Base-by-base conservation (phyloP, 345 rosid species). In the Kernera saxatilis region DNA sequence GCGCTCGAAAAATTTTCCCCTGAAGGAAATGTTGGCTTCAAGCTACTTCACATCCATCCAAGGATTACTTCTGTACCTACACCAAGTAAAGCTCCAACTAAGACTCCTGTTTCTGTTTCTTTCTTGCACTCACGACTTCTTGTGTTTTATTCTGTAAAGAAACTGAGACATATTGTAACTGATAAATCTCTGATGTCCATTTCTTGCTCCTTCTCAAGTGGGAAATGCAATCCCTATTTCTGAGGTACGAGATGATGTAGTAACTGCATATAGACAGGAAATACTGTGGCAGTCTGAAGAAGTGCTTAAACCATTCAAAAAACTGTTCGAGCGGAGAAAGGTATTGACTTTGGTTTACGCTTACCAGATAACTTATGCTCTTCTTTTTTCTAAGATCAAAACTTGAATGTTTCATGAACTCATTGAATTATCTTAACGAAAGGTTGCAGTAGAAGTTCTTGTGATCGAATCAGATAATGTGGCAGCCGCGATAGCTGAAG, bases 181-280 rank as follows among this genome's bases (percentile, higher is more conserved):
- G n/a, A 39, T 5, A 3, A 50, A 29, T 50, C 1, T 22, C 32
- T 73, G 44, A 73, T 66, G 30, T 67, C 10, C 19, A 62, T 54
- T 22, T 69, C 11, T 32, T 68, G 65, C 21, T 75, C 5, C 1
- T 39, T 43, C 33, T 72, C 26, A 59, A 88, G 95, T 88, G 95
- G 95, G 95, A 40, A 86, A 86, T 77, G 60, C 56, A 43, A 74
- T 90, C 62, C 96, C 96, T 35, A 71, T 93, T 58, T 84, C 95
- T 51, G 86, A 88, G 86, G 93, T 88, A 18, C 85, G 98, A 61
- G 90, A 88, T 12, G 97, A 88, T 71, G 83, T 93, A 21, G 95
- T 85, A 26, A 70, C 79, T 64, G 97, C 98, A 18, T 90, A 90
- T 68, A 90, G 55, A 84, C 82, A 88, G 73, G 97, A 93, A 54